These are phyloP conservation scores for Chlamydomonas reinhardtii DNA, from an alignment of 163 green algal genomes.

Conservation along the genomic window DNA sequence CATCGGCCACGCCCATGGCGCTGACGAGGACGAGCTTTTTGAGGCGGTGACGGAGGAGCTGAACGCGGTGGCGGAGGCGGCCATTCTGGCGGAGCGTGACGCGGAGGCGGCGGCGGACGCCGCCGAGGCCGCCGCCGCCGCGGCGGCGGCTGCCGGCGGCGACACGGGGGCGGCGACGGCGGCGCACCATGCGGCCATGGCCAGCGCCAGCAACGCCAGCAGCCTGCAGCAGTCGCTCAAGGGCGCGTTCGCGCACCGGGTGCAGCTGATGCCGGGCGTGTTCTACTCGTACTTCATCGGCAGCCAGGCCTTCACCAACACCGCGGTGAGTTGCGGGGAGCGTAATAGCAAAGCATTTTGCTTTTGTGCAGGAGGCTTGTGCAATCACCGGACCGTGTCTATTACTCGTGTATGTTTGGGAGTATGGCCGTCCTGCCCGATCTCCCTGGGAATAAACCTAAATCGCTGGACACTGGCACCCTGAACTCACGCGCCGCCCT, in stretches of 20 bases:
- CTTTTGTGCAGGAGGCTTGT: too few species aligned
- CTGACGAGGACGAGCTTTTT: background rate
- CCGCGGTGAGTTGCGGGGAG: conserved; percentile 32
- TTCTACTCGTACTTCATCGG: conserved; percentile 48
- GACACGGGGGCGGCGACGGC: background rate
- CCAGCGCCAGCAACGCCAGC: background rate
- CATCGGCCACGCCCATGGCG: background rate
- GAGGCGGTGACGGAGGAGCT: background rate
- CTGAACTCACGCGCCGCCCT: too few species aligned
- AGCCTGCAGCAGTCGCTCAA: background rate
- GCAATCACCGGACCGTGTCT: too few species aligned
- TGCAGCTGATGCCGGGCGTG: conserved; percentile 41
- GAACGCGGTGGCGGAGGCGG: background rate
- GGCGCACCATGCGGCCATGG: too few species aligned
- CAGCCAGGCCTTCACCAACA: conserved; percentile 47
- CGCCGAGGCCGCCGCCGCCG: background rate
- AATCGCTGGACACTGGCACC: too few species aligned
- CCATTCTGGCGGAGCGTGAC: background rate
- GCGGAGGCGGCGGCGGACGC: background rate
- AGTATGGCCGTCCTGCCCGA: too few species aligned
- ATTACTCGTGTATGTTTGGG: too few species aligned
- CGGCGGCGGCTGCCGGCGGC: background rate
- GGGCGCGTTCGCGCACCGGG: conserved; percentile 12
- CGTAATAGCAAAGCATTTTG: too few species aligned
- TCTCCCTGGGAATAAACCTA: too few species aligned